phyloP scores from a whole-genome alignment of 352 stramenopile genomes.

The Phytophthora sojae region DNA sequence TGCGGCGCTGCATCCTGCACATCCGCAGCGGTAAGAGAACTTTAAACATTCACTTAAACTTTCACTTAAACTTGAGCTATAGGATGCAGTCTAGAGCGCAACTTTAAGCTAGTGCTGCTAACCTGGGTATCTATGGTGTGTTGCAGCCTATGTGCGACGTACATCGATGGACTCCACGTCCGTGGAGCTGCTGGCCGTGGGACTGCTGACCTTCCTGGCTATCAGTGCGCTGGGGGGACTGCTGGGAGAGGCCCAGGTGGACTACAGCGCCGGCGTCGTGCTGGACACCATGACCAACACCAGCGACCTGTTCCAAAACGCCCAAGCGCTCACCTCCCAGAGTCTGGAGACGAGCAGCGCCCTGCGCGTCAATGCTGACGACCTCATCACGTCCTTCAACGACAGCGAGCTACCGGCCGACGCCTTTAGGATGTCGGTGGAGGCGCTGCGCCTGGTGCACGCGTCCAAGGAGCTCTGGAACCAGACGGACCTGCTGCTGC shows the following conservation, averaged over 20 bases:
- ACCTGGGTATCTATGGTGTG: conserved; percentile 12
- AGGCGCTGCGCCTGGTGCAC: conserved; percentile 67
- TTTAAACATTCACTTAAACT: neutral
- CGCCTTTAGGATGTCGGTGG: conserved; percentile 71
- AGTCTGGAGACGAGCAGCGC: conserved; percentile 46
- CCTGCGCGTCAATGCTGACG: conserved; percentile 58
- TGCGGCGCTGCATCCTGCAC: conserved; percentile 75
- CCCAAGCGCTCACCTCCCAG: conserved; percentile 45
- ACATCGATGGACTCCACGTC: conserved; percentile 57
- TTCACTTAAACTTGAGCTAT: neutral
- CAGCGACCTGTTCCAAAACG: conserved; percentile 57
- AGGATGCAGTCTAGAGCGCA: neutral
- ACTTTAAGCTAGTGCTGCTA: conserved; percentile 1
- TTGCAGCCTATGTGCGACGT: conserved; percentile 52
- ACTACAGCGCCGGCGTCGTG: conserved; percentile 84
- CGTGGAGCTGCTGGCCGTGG: conserved; percentile 74
- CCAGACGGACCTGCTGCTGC: conserved; percentile 57
- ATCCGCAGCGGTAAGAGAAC: conserved; percentile 62
- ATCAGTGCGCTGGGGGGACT: conserved; percentile 76
- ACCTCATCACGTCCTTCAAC: conserved; percentile 76
- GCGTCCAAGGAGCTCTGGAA: conserved; percentile 62
- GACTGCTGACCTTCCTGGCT: conserved; percentile 76
- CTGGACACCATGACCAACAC: conserved; percentile 79
- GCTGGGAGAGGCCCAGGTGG: conserved; percentile 79
- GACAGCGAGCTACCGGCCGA: conserved; percentile 68